Evolutionary conservation across 495 filamentous ascomycete species (phyloP).

Genomic region (Podospora tetraspora): DNA sequence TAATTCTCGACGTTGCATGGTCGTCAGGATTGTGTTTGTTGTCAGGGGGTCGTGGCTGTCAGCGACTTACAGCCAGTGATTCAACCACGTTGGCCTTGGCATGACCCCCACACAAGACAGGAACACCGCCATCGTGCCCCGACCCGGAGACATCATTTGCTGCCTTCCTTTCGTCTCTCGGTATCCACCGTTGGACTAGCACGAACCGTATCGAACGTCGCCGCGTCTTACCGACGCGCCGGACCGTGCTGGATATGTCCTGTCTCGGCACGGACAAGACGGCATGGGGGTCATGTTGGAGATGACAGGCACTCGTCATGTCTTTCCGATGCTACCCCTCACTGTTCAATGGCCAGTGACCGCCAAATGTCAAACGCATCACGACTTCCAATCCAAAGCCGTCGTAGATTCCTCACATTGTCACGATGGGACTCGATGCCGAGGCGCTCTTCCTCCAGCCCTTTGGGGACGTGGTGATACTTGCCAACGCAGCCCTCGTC

Average conservation of each 20-base stretch:
- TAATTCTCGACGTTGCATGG: too few relatives aligned
- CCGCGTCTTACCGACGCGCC: not conserved
- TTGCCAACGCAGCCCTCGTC: slow-evolving; percentile 29
- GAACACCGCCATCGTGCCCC: not conserved
- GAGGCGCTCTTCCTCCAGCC: slow-evolving; percentile 29
- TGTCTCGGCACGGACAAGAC: not conserved
- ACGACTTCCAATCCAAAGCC: not conserved
- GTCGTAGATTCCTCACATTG: not conserved
- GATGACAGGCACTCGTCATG: not conserved
- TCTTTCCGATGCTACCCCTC: not conserved
- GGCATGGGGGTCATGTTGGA: not conserved
- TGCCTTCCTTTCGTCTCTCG: not conserved
- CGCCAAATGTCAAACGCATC: not conserved
- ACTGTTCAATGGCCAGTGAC: not conserved
- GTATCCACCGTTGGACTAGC: not conserved
- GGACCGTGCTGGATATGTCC: not conserved
- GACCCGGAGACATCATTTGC: not conserved
- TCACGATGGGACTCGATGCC: not conserved
- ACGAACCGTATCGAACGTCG: not conserved
- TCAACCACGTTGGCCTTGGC: not conserved
- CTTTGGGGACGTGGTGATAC: slow-evolving; percentile 33
- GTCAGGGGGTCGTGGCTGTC: too few relatives aligned
- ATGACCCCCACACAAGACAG: not conserved
- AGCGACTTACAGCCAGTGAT: not conserved
- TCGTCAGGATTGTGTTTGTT: too few relatives aligned